These are phyloP conservation scores for Penicillium sp. DNA, from an alignment of 2,329 filamentous ascomycete species.

Conservation along the genomic window DNA sequence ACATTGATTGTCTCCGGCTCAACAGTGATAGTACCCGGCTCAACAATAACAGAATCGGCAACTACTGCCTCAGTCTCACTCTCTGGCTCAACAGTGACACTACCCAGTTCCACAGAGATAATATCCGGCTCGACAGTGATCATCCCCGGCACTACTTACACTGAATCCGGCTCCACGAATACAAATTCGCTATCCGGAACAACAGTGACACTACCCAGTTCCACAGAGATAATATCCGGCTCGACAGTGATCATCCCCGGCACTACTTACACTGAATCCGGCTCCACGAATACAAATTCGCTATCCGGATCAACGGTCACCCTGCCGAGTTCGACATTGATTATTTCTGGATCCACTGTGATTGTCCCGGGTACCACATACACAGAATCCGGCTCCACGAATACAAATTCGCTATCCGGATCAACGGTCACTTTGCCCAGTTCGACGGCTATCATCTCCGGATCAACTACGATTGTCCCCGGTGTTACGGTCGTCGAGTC, in stretches of 20 bases:
- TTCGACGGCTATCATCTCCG: background rate
- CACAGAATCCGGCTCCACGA: background rate
- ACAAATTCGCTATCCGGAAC: background rate
- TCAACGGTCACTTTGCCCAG: background rate
- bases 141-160: background rate
- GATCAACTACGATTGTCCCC: background rate
- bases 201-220: background rate
- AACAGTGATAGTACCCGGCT: background rate
- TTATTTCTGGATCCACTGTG: background rate
- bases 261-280: background rate
- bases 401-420: background rate
- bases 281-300: background rate
- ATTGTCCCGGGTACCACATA: background rate
- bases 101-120: background rate
- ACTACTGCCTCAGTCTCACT: background rate
- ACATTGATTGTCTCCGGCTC: background rate
- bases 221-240: background rate
- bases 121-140: slow-evolving; percentile 4
- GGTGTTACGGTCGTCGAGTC: background rate
- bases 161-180: background rate
- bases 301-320: background rate
- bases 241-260: background rate
- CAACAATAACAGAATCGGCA: background rate
- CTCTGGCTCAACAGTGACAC: background rate
- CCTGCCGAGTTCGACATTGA: background rate